Conservation (phyloP, 176 grass and related monocot species). For the Oryza glumipatula region DNA sequence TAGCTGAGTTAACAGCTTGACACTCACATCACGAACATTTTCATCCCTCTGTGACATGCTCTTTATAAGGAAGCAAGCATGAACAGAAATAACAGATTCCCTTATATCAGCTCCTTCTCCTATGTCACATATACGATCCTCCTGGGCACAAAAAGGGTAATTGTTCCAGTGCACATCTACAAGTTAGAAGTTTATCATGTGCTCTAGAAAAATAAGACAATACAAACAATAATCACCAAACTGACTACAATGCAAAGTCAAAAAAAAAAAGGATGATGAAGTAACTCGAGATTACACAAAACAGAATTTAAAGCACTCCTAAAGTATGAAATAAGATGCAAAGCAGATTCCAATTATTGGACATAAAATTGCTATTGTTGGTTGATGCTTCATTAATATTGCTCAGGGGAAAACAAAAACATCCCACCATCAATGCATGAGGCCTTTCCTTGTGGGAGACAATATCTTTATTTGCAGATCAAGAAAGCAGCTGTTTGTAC, state of each 20-base stretch:
- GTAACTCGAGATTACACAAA: slow-evolving; percentile 26
- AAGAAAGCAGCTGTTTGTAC: neutral
- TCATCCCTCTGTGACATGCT: slow-evolving; percentile 98
- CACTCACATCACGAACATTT: slow-evolving; percentile 89
- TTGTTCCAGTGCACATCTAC: slow-evolving; percentile 24
- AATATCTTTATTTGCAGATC: slow-evolving; percentile 12
- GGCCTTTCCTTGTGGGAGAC: slow-evolving; percentile 20
- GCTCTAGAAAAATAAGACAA: slow-evolving; percentile 10
- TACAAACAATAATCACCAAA: slow-evolving; percentile 7
- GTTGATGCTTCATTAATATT: slow-evolving; percentile 22
- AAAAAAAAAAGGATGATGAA: neutral
- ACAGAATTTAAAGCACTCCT: neutral
- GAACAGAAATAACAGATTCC: slow-evolving; percentile 82
- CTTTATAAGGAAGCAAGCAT: slow-evolving; percentile 97
- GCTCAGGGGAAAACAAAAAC: slow-evolving; percentile 29
- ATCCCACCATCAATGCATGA: slow-evolving; percentile 20
- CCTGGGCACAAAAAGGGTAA: slow-evolving; percentile 58
- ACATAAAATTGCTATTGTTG: slow-evolving; percentile 2
- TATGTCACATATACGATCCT: slow-evolving; percentile 91
- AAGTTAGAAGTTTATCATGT: slow-evolving; percentile 30
- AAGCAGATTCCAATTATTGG: slow-evolving; percentile 11
- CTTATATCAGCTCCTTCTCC: slow-evolving; percentile 83
- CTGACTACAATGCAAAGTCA: slow-evolving; percentile 2
- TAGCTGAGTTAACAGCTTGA: slow-evolving; percentile 90
- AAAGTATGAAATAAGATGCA: slow-evolving; percentile 18